A percentile compares a stretch with the other conserved stretches of the same genome.
These are phyloP conservation scores for Petrea volubilis DNA, from an alignment of 257 asterid genomes.

Conservation along the genomic window DNA sequence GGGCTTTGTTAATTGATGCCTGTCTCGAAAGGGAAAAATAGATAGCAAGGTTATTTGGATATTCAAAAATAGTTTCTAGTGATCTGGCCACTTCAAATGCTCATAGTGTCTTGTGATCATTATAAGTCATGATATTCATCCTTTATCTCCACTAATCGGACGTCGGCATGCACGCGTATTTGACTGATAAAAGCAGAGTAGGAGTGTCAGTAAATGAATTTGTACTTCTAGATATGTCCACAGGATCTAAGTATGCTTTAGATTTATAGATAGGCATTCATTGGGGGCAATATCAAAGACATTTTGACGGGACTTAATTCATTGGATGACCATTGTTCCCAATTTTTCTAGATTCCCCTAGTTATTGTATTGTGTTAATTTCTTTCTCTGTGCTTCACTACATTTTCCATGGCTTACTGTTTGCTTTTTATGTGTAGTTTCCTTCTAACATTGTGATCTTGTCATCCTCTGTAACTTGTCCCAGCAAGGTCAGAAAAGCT, in stretches of 20 bases:
- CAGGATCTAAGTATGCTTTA: background rate
- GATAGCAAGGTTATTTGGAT: background rate
- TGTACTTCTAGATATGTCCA: background rate
- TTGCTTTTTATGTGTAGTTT: background rate
- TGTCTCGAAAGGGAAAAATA: background rate
- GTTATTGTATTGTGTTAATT: background rate
- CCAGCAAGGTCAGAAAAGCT: slow-evolving; percentile 99
- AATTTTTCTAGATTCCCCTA: background rate
- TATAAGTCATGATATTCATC: background rate
- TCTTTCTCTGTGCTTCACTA: background rate
- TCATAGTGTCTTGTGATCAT: background rate
- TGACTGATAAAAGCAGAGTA: slow-evolving; percentile 1
- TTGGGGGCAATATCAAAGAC: background rate
- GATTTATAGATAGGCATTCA: background rate
- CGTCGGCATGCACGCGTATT: background rate
- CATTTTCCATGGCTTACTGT: background rate
- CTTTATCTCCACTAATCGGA: background rate
- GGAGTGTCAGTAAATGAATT: background rate
- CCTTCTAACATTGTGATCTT: slow-evolving; percentile 16
- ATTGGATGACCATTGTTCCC: background rate
- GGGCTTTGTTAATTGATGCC: background rate
- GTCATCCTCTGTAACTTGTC: slow-evolving; percentile 21
- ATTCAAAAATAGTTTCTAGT: background rate
- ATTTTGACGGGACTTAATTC: background rate
- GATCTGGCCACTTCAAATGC: background rate